Percentiles rank a stretch among this genome's conserved stretches.
These are phyloP conservation scores for Trichomonas gallinae DNA, from an alignment of 208 protist species.

Conservation along the genomic window DNA sequence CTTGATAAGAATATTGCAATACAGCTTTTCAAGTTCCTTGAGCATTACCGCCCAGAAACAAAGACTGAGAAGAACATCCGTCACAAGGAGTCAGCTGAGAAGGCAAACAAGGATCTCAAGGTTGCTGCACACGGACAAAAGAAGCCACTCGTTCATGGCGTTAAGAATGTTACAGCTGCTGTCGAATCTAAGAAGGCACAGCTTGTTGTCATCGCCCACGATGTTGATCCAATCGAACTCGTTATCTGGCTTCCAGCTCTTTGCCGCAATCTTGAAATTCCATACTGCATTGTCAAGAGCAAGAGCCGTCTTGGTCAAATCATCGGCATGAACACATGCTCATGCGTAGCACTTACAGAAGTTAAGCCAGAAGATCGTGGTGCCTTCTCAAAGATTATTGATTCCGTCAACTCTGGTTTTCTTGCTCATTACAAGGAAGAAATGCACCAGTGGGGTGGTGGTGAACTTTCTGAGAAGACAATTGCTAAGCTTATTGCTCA, in stretches of 20 bases:
- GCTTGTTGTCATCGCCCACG: constrained; percentile 97
- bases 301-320: constrained; percentile 88
- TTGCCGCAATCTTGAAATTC: constrained; percentile 91
- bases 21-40: constrained; percentile 61
- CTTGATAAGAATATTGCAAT: constrained; percentile 50
- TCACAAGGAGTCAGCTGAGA: constrained; percentile 65
- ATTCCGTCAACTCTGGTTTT: background rate
- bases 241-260: constrained; percentile 95
- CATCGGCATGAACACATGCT: constrained; percentile 83
- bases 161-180: constrained; percentile 89
- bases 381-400: background rate
- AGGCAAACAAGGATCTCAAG: constrained; percentile 36
- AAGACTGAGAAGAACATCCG: constrained; percentile 68
- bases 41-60: constrained; percentile 69
- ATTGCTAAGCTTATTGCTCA: constrained; percentile 16
- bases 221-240: constrained; percentile 98
- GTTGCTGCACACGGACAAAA: constrained; percentile 51
- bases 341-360: constrained; percentile 76
- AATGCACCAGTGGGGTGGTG: constrained; percentile 11
- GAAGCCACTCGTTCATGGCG: constrained; percentile 78
- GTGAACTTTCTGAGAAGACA: background rate
- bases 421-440: background rate
- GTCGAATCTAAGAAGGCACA: constrained; percentile 94
- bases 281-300: constrained; percentile 97
- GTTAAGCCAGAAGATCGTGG: constrained; percentile 66